phyloP scores from a whole-genome alignment of 805 yeast species.

The Komagataella pastoris region DNA sequence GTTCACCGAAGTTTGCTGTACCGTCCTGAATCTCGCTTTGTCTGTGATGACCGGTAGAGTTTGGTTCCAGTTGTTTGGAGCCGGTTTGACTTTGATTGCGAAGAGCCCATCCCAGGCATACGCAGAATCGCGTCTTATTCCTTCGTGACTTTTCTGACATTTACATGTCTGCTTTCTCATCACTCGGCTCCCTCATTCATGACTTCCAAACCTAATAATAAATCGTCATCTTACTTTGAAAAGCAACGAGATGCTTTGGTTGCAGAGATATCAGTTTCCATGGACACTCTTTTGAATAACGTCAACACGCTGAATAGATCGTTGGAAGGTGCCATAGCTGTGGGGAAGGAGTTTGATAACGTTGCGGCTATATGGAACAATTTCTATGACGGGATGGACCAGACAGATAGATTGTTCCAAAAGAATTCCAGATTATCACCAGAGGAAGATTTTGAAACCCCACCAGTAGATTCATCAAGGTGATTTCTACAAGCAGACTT shows the following conservation, averaged over 20 bases:
- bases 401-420: slow-evolving; percentile 10
- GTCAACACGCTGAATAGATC: slow-evolving; percentile 56
- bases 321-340: slow-evolving; percentile 51
- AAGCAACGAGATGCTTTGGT: slow-evolving; percentile 44
- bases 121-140: neutral
- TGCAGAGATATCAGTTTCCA: slow-evolving; percentile 39
- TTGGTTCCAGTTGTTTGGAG: too few species aligned
- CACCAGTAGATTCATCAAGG: neutral
- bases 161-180: neutral
- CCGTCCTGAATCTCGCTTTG: too few species aligned
- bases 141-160: neutral
- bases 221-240: slow-evolving; percentile 27
- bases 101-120: too few species aligned
- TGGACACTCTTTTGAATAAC: slow-evolving; percentile 55
- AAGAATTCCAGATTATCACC: neutral
- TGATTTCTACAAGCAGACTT: neutral
- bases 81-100: too few species aligned
- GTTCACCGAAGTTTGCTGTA: too few species aligned
- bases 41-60: too few species aligned
- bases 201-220: neutral
- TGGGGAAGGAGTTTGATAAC: slow-evolving; percentile 64
- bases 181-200: neutral
- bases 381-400: slow-evolving; percentile 42
- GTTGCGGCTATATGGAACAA: slow-evolving; percentile 60
- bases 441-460: neutral